These are phyloP conservation scores for Citeromyces hawaiiensis DNA, from an alignment of 1,139 yeast genomes.

Conservation along the genomic window DNA sequence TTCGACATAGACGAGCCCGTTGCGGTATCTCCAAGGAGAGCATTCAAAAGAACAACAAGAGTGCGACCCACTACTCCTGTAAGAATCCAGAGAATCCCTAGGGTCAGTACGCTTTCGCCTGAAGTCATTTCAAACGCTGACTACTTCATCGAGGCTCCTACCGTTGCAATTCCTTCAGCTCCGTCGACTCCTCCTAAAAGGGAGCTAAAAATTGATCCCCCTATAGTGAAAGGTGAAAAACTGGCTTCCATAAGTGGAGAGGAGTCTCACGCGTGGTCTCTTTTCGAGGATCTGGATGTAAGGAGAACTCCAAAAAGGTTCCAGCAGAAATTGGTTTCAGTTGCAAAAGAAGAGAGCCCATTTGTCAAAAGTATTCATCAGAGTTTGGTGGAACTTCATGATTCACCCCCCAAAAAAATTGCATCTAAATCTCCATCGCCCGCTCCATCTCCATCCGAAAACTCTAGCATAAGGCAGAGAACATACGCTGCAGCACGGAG, in stretches of 20 bases:
- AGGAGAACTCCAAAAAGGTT: background rate
- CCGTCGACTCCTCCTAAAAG: background rate
- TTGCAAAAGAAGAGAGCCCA: background rate
- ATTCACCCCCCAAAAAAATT: background rate
- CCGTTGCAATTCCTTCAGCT: background rate
- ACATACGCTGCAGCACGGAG: constrained; percentile 4
- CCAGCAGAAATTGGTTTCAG: background rate
- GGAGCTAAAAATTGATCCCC: background rate
- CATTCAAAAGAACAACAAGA: background rate
- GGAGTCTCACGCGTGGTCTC: constrained; percentile 1
- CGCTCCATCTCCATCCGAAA: background rate
- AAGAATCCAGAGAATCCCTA: background rate
- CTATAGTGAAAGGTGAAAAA: background rate
- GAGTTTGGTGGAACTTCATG: background rate
- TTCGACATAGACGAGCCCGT: background rate
- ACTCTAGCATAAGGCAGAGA: background rate
- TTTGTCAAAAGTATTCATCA: background rate
- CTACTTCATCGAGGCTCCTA: background rate
- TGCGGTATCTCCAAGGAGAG: background rate
- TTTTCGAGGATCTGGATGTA: constrained; percentile 1
- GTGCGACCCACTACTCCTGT: background rate
- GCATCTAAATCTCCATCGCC: background rate
- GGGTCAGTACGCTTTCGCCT: background rate
- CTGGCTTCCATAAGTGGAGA: background rate
- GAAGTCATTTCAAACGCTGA: background rate